Conservation (phyloP, 345 rosid species). For the Melastoma malabathricum region DNA sequence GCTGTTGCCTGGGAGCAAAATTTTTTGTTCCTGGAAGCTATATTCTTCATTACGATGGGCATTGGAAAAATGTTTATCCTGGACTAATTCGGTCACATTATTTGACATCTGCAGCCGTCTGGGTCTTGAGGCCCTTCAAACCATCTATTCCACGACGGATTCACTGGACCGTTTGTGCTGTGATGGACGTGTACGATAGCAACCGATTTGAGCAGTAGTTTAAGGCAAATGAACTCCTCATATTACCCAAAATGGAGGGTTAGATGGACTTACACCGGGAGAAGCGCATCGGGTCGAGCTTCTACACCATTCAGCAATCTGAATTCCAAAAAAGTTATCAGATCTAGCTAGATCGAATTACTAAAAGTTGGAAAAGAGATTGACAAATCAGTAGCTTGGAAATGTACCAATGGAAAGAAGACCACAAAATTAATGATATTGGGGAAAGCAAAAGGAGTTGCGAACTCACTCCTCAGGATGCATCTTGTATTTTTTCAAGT, state of each 20-base stretch:
- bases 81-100: conserved; percentile 28
- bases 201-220: not conserved
- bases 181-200: conserved; percentile 1
- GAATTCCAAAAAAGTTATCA: conserved; percentile 9
- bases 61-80: too few species aligned
- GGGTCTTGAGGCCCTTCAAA: conserved; percentile 62
- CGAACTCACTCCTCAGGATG: conserved; percentile 11
- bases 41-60: too few species aligned
- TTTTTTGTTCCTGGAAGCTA: too few species aligned
- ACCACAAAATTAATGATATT: conserved; percentile 30
- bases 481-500: conserved; percentile 57
- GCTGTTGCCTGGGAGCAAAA: too few species aligned
- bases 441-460: conserved; percentile 15
- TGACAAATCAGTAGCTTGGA: conserved; percentile 1
- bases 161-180: conserved; percentile 71
- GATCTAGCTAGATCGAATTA: not conserved
- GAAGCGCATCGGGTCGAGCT: conserved; percentile 65
- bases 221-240: not conserved
- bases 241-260: not conserved
- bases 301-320: conserved; percentile 52
- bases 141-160: conserved; percentile 78
- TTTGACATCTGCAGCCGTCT: conserved; percentile 62
- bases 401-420: not conserved
- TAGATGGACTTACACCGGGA: conserved; percentile 38
- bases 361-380: not conserved